phyloP scores from a whole-genome alignment of 768 basidiomycete species.

The Amanita thiersii region DNA sequence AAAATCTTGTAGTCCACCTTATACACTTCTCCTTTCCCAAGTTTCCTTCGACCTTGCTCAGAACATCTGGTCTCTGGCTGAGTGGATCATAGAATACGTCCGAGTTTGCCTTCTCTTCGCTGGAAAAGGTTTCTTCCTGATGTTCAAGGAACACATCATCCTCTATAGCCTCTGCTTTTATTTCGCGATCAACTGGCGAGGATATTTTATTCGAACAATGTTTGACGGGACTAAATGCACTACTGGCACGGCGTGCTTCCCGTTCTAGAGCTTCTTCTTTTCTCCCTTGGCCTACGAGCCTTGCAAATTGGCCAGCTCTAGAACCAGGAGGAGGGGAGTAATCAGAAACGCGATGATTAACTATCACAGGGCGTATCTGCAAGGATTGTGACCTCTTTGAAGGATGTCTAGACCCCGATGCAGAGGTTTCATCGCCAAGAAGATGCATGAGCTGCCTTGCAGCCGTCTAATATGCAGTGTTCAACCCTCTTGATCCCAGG shows the following conservation, averaged over 20 bases:
- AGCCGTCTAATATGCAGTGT: not conserved
- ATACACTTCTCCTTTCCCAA: too few relatives aligned
- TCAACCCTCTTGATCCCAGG: not conserved
- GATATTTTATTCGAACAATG: slow-evolving; percentile 1
- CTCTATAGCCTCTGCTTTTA: not conserved
- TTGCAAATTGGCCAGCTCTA: slow-evolving; percentile 22
- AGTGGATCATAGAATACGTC: too few relatives aligned
- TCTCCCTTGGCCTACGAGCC: slow-evolving; percentile 26
- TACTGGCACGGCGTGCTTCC: slow-evolving; percentile 25
- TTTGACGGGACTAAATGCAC: slow-evolving; percentile 14
- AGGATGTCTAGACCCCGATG: not conserved
- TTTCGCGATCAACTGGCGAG: not conserved
- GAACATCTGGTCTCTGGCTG: too few relatives aligned
- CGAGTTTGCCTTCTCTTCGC: too few relatives aligned
- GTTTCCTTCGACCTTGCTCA: too few relatives aligned
- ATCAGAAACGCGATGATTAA: slow-evolving; percentile 15
- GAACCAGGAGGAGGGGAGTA: slow-evolving; percentile 20
- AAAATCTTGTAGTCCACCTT: too few relatives aligned
- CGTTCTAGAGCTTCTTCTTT: slow-evolving; percentile 25
- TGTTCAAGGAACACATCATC: not conserved
- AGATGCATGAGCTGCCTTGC: not conserved
- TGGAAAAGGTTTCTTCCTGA: too few relatives aligned
- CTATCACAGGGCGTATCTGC: slow-evolving; percentile 15
- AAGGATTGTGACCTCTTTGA: slow-evolving; percentile 7
- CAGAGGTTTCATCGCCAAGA: not conserved